phyloP scores from a whole-genome alignment of 768 basidiomycete genomes.

The Pholiota molesta region DNA sequence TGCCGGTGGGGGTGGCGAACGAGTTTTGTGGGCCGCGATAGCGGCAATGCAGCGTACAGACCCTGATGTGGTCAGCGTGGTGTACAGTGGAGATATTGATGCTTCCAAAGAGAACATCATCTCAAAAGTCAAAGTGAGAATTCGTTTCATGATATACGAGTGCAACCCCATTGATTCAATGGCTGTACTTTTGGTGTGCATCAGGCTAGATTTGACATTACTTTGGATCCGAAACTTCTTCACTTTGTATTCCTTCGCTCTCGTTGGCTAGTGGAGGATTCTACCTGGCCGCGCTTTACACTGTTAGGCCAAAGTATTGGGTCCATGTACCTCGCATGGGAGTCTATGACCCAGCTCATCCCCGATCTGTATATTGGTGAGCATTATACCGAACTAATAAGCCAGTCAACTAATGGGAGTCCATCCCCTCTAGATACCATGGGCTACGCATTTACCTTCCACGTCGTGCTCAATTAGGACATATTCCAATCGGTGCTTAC shows the following conservation, averaged over 20 bases:
- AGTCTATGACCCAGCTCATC: conserved; percentile 77
- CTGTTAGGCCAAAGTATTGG: conserved; percentile 91
- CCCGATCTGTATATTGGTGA: conserved; percentile 93
- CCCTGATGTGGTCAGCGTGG: conserved; percentile 66
- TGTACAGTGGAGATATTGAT: conserved; percentile 90
- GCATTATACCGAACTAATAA: background rate
- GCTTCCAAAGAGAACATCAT: conserved; percentile 82
- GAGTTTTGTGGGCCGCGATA: conserved; percentile 93
- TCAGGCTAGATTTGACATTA: conserved; percentile 82
- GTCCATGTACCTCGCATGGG: conserved; percentile 80
- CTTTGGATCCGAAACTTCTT: conserved; percentile 62
- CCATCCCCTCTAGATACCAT: conserved; percentile 75
- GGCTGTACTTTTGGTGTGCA: background rate
- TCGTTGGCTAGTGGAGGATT: conserved; percentile 76
- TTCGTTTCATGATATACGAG: background rate
- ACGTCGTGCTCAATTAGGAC: conserved; percentile 60
- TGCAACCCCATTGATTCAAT: background rate
- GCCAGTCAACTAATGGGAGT: conserved; percentile 9
- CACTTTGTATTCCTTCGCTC: conserved; percentile 83
- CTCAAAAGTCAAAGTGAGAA: conserved; percentile 72
- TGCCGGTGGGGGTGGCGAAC: conserved; percentile 96
- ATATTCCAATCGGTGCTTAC: conserved; percentile 84
- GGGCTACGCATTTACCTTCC: conserved; percentile 97
- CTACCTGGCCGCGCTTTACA: conserved; percentile 88
- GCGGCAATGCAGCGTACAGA: conserved; percentile 71